Evolutionary conservation across 441 rosid species (phyloP).

Genomic region (Populus hybrid): DNA sequence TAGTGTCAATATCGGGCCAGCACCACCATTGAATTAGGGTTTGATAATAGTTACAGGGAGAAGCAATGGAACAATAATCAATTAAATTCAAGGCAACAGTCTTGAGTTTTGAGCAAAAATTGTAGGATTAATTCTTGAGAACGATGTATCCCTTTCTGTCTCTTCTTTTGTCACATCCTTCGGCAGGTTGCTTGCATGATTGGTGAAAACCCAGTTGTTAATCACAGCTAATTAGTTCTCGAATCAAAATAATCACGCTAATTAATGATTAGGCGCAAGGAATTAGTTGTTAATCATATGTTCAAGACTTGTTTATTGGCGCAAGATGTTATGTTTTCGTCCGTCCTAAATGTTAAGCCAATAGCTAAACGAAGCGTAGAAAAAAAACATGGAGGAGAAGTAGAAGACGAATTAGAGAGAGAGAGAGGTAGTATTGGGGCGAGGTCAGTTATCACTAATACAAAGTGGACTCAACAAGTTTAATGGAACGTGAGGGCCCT

Average conservation of each 20-base stretch:
- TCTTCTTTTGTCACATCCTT: constrained; percentile 22
- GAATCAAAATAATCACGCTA: constrained; percentile 9
- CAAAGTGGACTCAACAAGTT: constrained; percentile 14
- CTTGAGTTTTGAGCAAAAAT: neutral
- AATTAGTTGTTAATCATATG: neutral
- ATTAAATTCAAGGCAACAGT: neutral
- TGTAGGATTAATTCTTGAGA: neutral
- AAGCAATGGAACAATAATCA: neutral
- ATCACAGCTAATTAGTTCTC: constrained; percentile 2
- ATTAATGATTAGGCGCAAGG: constrained; percentile 24
- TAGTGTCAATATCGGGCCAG: neutral
- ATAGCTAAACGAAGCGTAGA: constrained; percentile 17
- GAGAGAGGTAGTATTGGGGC: constrained; percentile 19
- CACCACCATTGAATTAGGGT: neutral
- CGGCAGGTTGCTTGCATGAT: constrained; percentile 7
- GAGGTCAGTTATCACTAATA: constrained; percentile 36
- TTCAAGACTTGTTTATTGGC: neutral
- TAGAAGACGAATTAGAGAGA: constrained; percentile 22
- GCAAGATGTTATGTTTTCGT: constrained; percentile 11
- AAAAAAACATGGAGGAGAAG: constrained; percentile 23
- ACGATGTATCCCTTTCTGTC: constrained; percentile 16
- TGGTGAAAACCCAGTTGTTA: constrained; percentile 1
- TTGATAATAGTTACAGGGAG: neutral
- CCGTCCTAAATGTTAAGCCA: constrained; percentile 17
- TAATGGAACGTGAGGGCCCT: constrained; percentile 18